phyloP scores from a whole-genome alignment of 1,139 yeast species.

The Saccharomyces hybrid region DNA sequence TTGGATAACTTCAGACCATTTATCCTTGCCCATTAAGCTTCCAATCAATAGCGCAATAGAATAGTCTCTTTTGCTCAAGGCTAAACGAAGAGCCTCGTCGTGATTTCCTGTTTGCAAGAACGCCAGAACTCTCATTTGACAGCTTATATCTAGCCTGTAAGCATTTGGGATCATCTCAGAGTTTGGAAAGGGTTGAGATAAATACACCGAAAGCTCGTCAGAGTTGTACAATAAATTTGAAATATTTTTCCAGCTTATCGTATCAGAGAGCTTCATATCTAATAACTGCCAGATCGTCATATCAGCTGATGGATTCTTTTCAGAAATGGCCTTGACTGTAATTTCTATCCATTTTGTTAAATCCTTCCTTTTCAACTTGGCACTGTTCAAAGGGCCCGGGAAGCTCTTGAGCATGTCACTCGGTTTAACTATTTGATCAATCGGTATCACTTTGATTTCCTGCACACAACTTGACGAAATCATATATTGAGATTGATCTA shows the following conservation, averaged over 20 bases:
- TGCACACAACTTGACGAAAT: conserved; percentile 16
- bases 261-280: conserved; percentile 19
- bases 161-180: conserved; percentile 16
- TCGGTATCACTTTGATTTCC: conserved; percentile 32
- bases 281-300: conserved; percentile 19
- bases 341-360: conserved; percentile 27
- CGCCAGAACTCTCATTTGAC: conserved; percentile 23
- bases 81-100: conserved; percentile 55
- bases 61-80: conserved; percentile 65
- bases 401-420: conserved; percentile 29
- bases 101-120: conserved; percentile 55
- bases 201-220: conserved; percentile 20
- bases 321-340: conserved; percentile 7
- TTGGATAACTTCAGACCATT: conserved; percentile 52
- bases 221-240: conserved; percentile 27
- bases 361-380: conserved; percentile 25
- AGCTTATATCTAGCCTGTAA: conserved; percentile 19
- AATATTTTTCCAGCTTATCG: conserved; percentile 17
- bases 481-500: conserved; percentile 11
- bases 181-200: conserved; percentile 18
- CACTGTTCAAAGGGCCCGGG: conserved; percentile 29
- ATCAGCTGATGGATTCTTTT: conserved; percentile 10
- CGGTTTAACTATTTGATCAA: conserved; percentile 29
- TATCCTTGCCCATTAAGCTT: conserved; percentile 53
- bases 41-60: conserved; percentile 70